Percentiles rank a stretch among this genome's conserved stretches.
Conservation (phyloP, 1,139 yeast genomes). For the Kazachstania sp. region DNA sequence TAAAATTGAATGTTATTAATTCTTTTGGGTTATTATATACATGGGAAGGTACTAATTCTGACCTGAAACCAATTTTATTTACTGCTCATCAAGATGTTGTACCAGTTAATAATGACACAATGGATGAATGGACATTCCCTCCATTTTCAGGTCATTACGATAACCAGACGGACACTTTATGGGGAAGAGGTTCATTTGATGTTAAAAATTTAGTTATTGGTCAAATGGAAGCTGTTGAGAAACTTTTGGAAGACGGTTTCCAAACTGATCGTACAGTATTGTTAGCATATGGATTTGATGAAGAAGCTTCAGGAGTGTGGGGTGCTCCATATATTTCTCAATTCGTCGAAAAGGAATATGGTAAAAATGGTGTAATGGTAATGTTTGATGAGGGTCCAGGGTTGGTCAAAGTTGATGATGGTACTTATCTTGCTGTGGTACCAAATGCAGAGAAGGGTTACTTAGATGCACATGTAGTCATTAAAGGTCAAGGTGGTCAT, state of each 20-base stretch:
- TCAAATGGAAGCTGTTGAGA: slow-evolving; percentile 51
- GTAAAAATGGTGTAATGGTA: slow-evolving; percentile 47
- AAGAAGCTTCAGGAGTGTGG: slow-evolving; percentile 60
- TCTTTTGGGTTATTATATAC: slow-evolving; percentile 57
- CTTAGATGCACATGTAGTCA: slow-evolving; percentile 35
- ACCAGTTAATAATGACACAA: slow-evolving; percentile 56
- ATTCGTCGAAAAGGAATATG: slow-evolving; percentile 42
- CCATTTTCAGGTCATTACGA: slow-evolving; percentile 68
- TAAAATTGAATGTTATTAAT: slow-evolving; percentile 51
- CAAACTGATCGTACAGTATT: slow-evolving; percentile 48
- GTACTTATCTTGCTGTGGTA: not conserved
- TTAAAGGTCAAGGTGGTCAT: slow-evolving; percentile 68
- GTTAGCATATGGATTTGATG: slow-evolving; percentile 63
- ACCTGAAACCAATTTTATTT: slow-evolving; percentile 55
- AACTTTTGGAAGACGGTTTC: slow-evolving; percentile 38
- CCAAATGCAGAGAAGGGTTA: not conserved
- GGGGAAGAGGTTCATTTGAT: slow-evolving; percentile 62
- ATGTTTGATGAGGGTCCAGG: slow-evolving; percentile 63
- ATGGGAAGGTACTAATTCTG: slow-evolving; percentile 50
- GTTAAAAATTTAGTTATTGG: slow-evolving; percentile 53
- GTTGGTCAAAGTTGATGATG: slow-evolving; percentile 32
- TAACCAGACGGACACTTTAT: slow-evolving; percentile 38
- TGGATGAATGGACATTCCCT: slow-evolving; percentile 54
- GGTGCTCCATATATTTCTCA: slow-evolving; percentile 38
- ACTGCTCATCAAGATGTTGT: slow-evolving; percentile 81